Percentiles rank a stretch among this genome's conserved stretches.
Evolutionary conservation across 768 basidiomycete genomes (phyloP).

Genomic region (Naganishia onofrii): DNA sequence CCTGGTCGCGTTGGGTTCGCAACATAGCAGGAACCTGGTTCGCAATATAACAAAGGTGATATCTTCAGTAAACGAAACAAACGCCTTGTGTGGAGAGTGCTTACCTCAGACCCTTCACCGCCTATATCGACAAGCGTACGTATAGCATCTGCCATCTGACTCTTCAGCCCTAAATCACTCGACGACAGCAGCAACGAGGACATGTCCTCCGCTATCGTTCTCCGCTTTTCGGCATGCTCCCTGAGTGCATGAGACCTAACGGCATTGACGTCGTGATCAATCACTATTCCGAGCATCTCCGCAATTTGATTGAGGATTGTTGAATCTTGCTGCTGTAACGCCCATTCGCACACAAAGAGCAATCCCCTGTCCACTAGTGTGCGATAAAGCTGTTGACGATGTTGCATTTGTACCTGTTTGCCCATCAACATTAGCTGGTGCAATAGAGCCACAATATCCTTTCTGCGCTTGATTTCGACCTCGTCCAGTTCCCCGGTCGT

Average conservation of each 20-base stretch:
- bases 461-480: constrained; percentile 53
- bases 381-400: constrained; percentile 80
- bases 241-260: constrained; percentile 80
- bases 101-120: constrained; percentile 45
- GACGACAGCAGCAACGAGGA: constrained; percentile 75
- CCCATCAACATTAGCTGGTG: constrained; percentile 93
- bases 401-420: constrained; percentile 88
- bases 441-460: constrained; percentile 78
- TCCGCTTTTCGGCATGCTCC: constrained; percentile 61
- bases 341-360: constrained; percentile 89
- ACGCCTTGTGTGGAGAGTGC: not conserved
- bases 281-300: constrained; percentile 75
- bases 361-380: constrained; percentile 82
- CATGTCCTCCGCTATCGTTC: constrained; percentile 69
- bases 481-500: not conserved
- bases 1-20: constrained; percentile 62
- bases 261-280: constrained; percentile 87
- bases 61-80: not conserved
- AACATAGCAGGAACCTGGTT: constrained; percentile 32
- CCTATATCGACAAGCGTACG: constrained; percentile 75
- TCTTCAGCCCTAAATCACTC: constrained; percentile 80
- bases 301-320: constrained; percentile 76
- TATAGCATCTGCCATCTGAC: constrained; percentile 83
- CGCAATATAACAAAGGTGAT: constrained; percentile 18
- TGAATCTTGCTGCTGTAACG: constrained; percentile 64